These are phyloP conservation scores for Pulveroboletus sp. DNA, from an alignment of 1,284 basidiomycete species.

Conservation along the genomic window DNA sequence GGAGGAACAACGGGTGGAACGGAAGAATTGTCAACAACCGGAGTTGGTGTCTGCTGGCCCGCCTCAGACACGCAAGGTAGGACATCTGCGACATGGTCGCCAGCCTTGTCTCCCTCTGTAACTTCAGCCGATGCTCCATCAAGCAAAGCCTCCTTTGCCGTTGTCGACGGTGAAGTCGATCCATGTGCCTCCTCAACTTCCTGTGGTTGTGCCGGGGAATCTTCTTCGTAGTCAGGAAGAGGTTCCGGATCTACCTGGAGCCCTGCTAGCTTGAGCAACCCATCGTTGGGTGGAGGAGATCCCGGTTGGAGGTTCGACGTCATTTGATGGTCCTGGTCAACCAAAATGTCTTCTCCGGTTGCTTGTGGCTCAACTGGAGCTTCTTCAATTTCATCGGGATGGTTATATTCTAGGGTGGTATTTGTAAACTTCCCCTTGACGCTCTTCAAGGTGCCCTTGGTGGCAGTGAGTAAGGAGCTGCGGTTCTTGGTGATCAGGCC, in stretches of 20 bases:
- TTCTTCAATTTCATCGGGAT: slow-evolving; percentile 25
- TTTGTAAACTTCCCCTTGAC: slow-evolving; percentile 38
- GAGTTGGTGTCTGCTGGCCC: not conserved
- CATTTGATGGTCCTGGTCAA: slow-evolving; percentile 19
- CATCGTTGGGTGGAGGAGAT: slow-evolving; percentile 37
- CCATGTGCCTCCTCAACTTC: not conserved
- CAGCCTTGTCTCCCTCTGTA: slow-evolving; percentile 2
- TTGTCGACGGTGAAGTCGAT: not conserved
- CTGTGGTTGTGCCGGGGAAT: slow-evolving; percentile 18
- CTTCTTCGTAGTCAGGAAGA: slow-evolving; percentile 58
- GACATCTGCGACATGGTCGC: not conserved
- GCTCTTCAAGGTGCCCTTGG: slow-evolving; percentile 45
- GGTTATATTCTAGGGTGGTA: slow-evolving; percentile 7
- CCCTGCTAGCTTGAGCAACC: slow-evolving; percentile 47
- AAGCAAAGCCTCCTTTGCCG: not conserved
- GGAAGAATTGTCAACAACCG: not conserved
- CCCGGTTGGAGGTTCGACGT: not conserved
- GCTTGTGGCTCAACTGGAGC: not conserved
- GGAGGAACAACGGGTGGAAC: not conserved
- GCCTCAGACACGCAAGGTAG: not conserved
- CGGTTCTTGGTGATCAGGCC: slow-evolving; percentile 36
- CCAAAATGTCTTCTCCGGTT: slow-evolving; percentile 14
- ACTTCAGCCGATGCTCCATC: slow-evolving; percentile 1
- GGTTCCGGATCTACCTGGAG: slow-evolving; percentile 35
- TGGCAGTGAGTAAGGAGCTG: slow-evolving; percentile 47